A percentile compares a stretch with the other conserved stretches of the same genome.
Conservation (phyloP, 805 yeast genomes). For the Yarrowia sp. region DNA sequence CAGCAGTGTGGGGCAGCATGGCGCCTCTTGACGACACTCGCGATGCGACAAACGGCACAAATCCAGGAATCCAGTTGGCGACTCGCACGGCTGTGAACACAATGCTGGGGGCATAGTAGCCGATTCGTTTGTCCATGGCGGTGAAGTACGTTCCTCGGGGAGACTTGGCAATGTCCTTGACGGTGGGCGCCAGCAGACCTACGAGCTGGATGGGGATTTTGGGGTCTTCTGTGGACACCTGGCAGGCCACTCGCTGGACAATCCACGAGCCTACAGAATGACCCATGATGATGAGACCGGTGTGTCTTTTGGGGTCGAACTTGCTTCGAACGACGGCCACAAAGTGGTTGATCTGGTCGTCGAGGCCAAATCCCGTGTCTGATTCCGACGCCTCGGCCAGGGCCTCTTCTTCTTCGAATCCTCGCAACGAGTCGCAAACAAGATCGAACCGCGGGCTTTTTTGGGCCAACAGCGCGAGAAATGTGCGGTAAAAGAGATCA, state of each 20-base stretch:
- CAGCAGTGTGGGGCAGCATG: constrained; percentile 1
- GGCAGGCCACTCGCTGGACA: constrained; percentile 57
- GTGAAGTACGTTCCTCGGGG: constrained; percentile 52
- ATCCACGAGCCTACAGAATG: constrained; percentile 78
- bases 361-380: constrained; percentile 3
- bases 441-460: constrained; percentile 27
- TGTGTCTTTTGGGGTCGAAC: constrained; percentile 16
- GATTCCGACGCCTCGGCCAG: not conserved
- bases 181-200: constrained; percentile 76
- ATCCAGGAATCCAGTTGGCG: constrained; percentile 38
- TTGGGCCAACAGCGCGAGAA: constrained; percentile 16
- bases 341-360: constrained; percentile 30
- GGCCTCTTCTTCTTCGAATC: constrained; percentile 26
- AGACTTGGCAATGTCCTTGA: constrained; percentile 63
- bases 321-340: constrained; percentile 2
- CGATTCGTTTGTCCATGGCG: constrained; percentile 43
- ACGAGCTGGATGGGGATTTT: constrained; percentile 53
- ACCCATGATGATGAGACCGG: constrained; percentile 57
- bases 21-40: constrained; percentile 22
- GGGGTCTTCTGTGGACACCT: constrained; percentile 42
- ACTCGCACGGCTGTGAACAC: constrained; percentile 26
- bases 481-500: constrained; percentile 23
- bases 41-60: constrained; percentile 45
- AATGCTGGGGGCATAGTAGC: constrained; percentile 42
- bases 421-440: constrained; percentile 33